Conservation (phyloP, 148 eudicot genomes). For the Rhododendron griersonianum region DNA sequence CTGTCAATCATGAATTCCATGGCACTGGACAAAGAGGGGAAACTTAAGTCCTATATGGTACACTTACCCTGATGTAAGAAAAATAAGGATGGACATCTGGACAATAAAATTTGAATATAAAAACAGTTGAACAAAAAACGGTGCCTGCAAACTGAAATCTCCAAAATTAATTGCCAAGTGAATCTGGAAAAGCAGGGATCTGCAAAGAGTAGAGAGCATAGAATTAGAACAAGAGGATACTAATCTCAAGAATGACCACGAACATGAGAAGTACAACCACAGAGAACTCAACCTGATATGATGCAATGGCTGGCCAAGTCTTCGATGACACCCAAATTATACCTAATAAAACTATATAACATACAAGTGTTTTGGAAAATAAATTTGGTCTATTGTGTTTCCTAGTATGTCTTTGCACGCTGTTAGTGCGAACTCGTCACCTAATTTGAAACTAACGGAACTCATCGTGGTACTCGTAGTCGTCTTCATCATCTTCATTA, state of each 20-base stretch:
- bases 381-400: conserved; percentile 1
- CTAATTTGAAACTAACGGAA: conserved; percentile 53
- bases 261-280: not conserved
- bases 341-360: not conserved
- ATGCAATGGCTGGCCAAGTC: conserved; percentile 4
- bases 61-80: not conserved
- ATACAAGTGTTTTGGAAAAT: conserved; percentile 6
- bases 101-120: not conserved
- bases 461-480: conserved; percentile 80
- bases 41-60: not conserved
- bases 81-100: not conserved
- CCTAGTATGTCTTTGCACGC: not conserved
- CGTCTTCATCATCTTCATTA: conserved; percentile 64
- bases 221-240: not conserved
- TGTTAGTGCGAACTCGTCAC: not conserved
- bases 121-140: not conserved
- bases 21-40: not conserved
- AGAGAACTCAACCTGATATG: conserved; percentile 12
- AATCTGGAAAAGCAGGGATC: conserved; percentile 1
- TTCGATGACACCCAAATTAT: not conserved
- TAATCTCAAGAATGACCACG: not conserved
- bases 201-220: not conserved
- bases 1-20: not conserved
- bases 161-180: not conserved
- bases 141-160: conserved; percentile 11